These are phyloP conservation scores for Carex cristatella DNA, from an alignment of 176 grass and related monocot genomes.

Conservation along the genomic window DNA sequence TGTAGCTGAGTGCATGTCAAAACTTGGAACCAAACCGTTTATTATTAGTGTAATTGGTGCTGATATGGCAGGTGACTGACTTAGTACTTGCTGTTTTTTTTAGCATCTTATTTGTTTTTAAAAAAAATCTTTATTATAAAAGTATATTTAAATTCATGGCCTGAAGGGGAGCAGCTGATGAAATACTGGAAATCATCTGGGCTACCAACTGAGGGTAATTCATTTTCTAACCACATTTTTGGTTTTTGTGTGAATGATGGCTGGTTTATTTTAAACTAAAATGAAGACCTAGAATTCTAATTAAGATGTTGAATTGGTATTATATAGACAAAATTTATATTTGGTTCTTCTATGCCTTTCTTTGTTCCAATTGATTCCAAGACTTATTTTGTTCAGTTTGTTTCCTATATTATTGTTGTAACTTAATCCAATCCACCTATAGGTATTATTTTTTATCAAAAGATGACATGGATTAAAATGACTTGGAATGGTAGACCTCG, in stretches of 20 bases:
- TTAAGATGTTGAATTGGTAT: background rate
- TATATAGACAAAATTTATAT: background rate
- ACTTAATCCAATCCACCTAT: background rate
- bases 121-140: conserved; percentile 18
- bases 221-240: background rate
- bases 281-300: background rate
- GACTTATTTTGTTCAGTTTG: background rate
- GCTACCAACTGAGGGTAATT: conserved; percentile 63
- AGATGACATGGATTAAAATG: background rate
- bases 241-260: background rate
- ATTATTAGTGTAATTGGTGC: conserved; percentile 86
- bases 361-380: background rate
- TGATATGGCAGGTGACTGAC: conserved; percentile 73
- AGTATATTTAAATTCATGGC: conserved; percentile 16
- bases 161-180: conserved; percentile 66
- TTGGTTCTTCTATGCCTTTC: background rate
- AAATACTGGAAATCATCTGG: conserved; percentile 67
- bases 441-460: background rate
- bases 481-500: background rate
- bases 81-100: background rate
- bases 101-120: conserved; percentile 1
- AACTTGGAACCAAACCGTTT: conserved; percentile 68
- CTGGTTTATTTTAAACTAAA: background rate
- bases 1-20: conserved; percentile 92
- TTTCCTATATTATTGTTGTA: background rate